Evolutionary conservation across 1,284 basidiomycete species (phyloP), one percentile per base, ranked within the genome.

Genomic region (Apiotrichum mycotoxinovorans): DNA sequence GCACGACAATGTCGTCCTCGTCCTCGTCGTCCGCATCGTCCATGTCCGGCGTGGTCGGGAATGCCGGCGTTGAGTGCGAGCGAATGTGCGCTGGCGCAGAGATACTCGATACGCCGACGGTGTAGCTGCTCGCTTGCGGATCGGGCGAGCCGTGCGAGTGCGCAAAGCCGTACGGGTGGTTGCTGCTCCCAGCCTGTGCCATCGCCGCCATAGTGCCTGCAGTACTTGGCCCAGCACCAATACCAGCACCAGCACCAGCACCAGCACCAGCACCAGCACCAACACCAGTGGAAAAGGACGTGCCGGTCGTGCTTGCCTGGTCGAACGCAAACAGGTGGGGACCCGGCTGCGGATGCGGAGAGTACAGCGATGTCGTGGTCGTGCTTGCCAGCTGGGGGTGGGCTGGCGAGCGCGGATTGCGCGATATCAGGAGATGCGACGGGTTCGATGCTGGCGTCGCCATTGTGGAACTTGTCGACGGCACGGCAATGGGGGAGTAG

Each of bases 341-440:
- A 22, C 54, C 54, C 2, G 60, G 60, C 41, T 49, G 35, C 10
- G 56, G 60, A 22, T 49, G 35, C 10, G 56, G 60, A 22, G 50
- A 51, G 46, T 66, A 66, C 20, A 61, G 62, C 15, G 68, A 58
- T 3, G 72, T 67, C 27, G 46, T 30, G 23, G 62, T 65, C 17
- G 67, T 63, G 11, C 68, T 65, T 12, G 67, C 70, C 23, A 73
- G 66, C 53, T 72, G 73, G 0, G 72, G 73, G 52, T 71, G 72
- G 1, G 73, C 73, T 0, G 68, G 71, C 20, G 70, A 72, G 41
- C 73, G 63, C 7, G 72, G 69, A 46, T 76, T 74, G 20, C 74
- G 66, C 8, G 66, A 70, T 52, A 76, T 70, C 33, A 76, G 70
- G 4, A 74, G 63, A 44, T 76, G 73, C 0, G 74, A 74, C 8